Evolutionary conservation across 345 rosid species (phyloP).

Genomic region (Cardamine chenopodiifolia): DNA sequence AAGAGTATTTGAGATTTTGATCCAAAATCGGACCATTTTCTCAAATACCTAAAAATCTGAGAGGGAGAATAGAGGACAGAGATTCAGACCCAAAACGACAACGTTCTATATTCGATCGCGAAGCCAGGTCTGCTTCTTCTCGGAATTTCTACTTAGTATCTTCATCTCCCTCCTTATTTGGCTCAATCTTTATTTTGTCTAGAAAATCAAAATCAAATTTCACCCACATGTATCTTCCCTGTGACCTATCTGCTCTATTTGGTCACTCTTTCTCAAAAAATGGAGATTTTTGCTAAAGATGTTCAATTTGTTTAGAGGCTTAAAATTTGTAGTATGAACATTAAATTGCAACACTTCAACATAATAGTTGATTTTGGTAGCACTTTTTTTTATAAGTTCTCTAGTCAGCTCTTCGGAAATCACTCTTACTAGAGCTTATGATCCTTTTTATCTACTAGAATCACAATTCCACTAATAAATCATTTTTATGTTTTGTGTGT

Average conservation of each 20-base stretch:
- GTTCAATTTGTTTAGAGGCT: background rate
- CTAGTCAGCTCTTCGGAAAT: background rate
- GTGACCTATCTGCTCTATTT: background rate
- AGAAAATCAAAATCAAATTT: background rate
- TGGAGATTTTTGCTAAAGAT: background rate
- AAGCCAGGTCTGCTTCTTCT: conserved; percentile 54
- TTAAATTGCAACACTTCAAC: background rate
- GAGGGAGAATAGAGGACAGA: conserved; percentile 41
- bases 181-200: background rate
- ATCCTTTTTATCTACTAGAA: background rate
- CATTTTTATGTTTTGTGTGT: conserved; percentile 10
- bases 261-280: background rate
- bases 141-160: background rate
- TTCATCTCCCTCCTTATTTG: conserved; percentile 8
- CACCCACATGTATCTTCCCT: background rate
- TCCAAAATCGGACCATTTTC: no score
- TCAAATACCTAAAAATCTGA: conserved; percentile 22
- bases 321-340: background rate
- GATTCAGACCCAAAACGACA: conserved; percentile 60
- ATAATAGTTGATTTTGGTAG: background rate
- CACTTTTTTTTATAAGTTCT: background rate
- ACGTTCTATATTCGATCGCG: conserved; percentile 58
- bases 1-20: no score
- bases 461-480: background rate
- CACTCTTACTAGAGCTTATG: background rate